Evolutionary conservation across 2,329 filamentous ascomycete species (phyloP).

Genomic region (Monilinia fructigena): DNA sequence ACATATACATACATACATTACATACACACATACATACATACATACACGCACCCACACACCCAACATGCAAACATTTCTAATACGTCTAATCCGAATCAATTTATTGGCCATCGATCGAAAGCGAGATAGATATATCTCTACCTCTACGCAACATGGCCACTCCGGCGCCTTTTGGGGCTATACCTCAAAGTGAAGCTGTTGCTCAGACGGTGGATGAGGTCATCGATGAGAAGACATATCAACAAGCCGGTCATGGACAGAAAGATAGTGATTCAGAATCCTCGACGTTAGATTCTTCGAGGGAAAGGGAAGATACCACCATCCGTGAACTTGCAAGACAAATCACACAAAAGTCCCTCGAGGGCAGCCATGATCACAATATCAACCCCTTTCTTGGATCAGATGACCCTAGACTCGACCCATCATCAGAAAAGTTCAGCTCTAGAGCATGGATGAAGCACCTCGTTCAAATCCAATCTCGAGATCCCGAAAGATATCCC

Average conservation of each 20-base stretch:
- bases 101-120: not conserved
- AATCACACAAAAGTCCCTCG: conserved; percentile 11
- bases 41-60: too few relatives aligned
- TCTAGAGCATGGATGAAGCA: conserved; percentile 60
- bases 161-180: conserved; percentile 23
- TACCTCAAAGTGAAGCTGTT: conserved; percentile 23
- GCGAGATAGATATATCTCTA: too few relatives aligned
- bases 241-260: not conserved
- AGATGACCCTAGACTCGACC: conserved; percentile 54
- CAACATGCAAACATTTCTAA: not conserved
- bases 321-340: conserved; percentile 21
- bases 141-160: conserved; percentile 25
- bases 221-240: conserved; percentile 5
- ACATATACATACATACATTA: too few relatives aligned
- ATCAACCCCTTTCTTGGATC: conserved; percentile 53
- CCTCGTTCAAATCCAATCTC: conserved; percentile 49
- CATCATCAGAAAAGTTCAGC: conserved; percentile 53
- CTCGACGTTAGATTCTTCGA: conserved; percentile 14
- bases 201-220: conserved; percentile 21
- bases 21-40: too few relatives aligned
- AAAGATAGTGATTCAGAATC: conserved; percentile 15
- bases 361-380: conserved; percentile 3
- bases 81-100: not conserved
- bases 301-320: conserved; percentile 8
- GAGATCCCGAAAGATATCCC: conserved; percentile 47